Base-by-base conservation (phyloP, 2,329 filamentous ascomycete genomes). In the Hymenoscyphus repandus region DNA sequence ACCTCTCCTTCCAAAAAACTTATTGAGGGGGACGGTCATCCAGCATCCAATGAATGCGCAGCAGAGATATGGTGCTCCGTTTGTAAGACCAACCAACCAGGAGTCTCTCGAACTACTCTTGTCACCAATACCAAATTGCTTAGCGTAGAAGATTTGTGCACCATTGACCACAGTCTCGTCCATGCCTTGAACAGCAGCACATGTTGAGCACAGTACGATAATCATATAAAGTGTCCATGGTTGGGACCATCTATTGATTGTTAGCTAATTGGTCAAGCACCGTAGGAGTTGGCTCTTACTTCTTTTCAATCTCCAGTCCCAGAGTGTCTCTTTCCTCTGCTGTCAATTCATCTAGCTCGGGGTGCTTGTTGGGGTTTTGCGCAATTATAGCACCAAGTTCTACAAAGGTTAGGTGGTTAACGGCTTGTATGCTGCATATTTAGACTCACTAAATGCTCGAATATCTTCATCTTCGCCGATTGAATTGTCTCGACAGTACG, bases 21-120 rank as follows among this genome's bases (percentile, higher is more conserved):
- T 78, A 68, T 90, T 90, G 66, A 89, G 76, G 1, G 86, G 86
- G 34, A 83, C 80, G 0, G 84, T 88, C 42, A 85, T 71, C 86
- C 86, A 90, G 67, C 85, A 89, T 17, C 85, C 83, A 43, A 85
- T 66, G 39, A 88, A 68, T 3, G 84, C 82, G 57, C 82, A 88
- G 68, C 81, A 81, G 18, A 88, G 74, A 57, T 85, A 84, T 0
- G 80, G 80, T 0, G 76, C 76, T 0, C 73, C 74, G 62, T 88
- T 88, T 34, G 78, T 70, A 6, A 86, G 73, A 12, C 82, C 85
- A 3, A 79, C 64, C 2, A 86, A 70, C 82, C 83, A 83, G 39
- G 71, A 45, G 69, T 72, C 55, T 73, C 57, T 51, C 2, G 74
- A 74, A 36, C 47, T 55, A 11, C 17, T 46, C 15, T 72, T 56